Conservation (phyloP, 2,329 filamentous ascomycete genomes). For the Periconia macrospinosa region DNA sequence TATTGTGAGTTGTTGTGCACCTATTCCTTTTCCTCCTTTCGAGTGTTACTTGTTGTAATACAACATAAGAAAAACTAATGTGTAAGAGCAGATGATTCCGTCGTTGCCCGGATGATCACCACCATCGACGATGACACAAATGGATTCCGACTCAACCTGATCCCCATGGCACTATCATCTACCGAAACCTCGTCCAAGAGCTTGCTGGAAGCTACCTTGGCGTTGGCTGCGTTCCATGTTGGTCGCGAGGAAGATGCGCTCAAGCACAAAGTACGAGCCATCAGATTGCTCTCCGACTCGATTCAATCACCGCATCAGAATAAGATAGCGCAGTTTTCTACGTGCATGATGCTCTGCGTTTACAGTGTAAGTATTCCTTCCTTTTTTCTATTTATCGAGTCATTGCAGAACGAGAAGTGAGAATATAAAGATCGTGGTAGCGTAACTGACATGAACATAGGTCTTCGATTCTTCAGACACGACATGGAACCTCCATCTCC, state of each 20-base stretch:
- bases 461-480: constrained; percentile 55
- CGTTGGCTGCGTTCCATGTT: constrained; percentile 49
- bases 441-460: constrained; percentile 27
- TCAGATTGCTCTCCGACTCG: constrained; percentile 45
- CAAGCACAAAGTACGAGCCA: constrained; percentile 47
- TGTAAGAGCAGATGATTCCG: constrained; percentile 44
- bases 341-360: constrained; percentile 56
- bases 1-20: constrained; percentile 22
- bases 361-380: constrained; percentile 46
- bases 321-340: constrained; percentile 48
- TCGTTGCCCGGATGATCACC: constrained; percentile 51
- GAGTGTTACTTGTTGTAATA: no score
- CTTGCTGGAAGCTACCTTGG: constrained; percentile 50
- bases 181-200: constrained; percentile 40
- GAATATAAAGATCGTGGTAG: no score
- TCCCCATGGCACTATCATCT: constrained; percentile 50
- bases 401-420: background rate
- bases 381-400: background rate
- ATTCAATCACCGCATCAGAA: constrained; percentile 31
- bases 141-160: constrained; percentile 50
- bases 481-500: constrained; percentile 51
- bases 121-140: constrained; percentile 50
- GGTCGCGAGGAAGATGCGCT: constrained; percentile 46
- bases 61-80: constrained; percentile 11
- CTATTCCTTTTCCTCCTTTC: constrained; percentile 20